These are phyloP conservation scores for Sequoia sempervirens DNA, from an alignment of 75 land plant genomes.

Conservation along the genomic window DNA sequence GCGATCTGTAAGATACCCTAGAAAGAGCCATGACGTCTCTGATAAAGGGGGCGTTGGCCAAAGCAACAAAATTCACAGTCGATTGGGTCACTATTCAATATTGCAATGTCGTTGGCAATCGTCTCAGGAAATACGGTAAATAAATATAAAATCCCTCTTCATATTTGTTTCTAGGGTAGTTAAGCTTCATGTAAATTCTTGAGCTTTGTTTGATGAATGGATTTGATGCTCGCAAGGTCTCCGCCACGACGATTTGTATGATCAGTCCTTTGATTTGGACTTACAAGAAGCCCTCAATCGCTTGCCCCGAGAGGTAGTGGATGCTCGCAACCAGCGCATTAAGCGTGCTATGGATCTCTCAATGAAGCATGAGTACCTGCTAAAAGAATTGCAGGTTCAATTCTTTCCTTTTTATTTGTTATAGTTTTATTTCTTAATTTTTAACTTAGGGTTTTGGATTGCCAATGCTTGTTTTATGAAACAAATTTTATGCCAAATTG, in stretches of 20 bases:
- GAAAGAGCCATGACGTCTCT: conserved; percentile 14
- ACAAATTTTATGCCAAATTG: no score
- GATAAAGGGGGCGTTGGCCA: conserved; percentile 8
- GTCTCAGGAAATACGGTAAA: conserved; percentile 56
- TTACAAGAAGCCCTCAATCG: conserved; percentile 80
- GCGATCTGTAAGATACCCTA: neutral
- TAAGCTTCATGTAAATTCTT: neutral
- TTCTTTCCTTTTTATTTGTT: neutral
- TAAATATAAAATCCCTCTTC: neutral
- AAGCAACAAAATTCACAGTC: conserved; percentile 12
- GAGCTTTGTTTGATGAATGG: neutral
- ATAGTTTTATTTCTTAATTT: neutral
- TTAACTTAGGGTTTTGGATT: neutral
- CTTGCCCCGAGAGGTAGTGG: conserved; percentile 72
- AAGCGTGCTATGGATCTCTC: conserved; percentile 96
- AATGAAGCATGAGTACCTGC: conserved; percentile 81
- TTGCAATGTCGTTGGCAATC: conserved; percentile 33
- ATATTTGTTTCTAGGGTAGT: neutral
- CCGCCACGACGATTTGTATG: conserved; percentile 84
- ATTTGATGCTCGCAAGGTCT: conserved; percentile 39
- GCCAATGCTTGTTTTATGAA: neutral
- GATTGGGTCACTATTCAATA: conserved; percentile 44
- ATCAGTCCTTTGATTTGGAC: conserved; percentile 70
- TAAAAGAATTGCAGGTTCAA: conserved; percentile 75
- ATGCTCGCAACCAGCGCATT: conserved; percentile 81